Conservation (phyloP, 129 eudicot species). For the Chrysanthemum lavandulifolium region DNA sequence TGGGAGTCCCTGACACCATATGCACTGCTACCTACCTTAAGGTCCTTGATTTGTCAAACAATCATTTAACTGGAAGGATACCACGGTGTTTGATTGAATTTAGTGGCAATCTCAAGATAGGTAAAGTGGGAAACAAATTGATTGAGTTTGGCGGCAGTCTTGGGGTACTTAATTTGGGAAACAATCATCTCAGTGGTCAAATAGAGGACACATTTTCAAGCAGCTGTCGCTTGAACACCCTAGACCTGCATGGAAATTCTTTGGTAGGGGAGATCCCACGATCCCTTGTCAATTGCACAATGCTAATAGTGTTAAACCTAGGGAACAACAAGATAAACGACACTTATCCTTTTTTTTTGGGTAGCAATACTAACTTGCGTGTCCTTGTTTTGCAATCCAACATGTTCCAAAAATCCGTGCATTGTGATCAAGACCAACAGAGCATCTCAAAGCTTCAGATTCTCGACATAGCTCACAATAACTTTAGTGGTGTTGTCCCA, state of each 20-base stretch:
- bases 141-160: neutral
- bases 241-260: neutral
- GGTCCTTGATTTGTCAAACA: slow-evolving; percentile 1
- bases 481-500: slow-evolving; percentile 25
- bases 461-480: slow-evolving; percentile 22
- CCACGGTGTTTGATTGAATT: neutral
- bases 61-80: neutral
- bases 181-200: neutral
- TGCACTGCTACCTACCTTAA: neutral
- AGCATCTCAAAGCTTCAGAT: neutral
- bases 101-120: neutral
- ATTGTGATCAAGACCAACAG: neutral
- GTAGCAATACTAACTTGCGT: neutral
- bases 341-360: neutral
- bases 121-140: neutral
- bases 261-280: neutral
- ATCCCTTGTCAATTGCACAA: neutral
- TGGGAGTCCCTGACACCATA: too few species aligned
- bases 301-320: neutral
- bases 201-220: neutral
- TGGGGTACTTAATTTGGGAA: neutral
- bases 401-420: neutral
- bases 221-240: neutral
- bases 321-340: neutral
- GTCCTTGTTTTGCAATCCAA: neutral